Base-by-base conservation (phyloP, 2,329 filamentous ascomycete genomes). In the Neonectria ditissima region DNA sequence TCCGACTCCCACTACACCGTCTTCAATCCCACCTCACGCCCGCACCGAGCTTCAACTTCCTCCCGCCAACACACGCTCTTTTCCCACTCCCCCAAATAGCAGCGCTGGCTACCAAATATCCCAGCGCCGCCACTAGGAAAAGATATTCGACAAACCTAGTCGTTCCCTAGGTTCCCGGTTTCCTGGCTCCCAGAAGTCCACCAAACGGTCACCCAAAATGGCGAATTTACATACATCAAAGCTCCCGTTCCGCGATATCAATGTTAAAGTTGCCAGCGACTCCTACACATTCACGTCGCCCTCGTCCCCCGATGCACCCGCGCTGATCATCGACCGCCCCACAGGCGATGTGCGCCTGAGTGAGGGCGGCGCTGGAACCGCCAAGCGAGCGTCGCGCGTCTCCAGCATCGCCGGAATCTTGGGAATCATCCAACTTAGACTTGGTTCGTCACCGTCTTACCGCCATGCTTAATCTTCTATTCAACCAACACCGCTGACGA, bases 201-300 rank as follows among this genome's bases (percentile, higher is more conserved):
- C 34, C 63, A 34, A 34, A 18, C n/a, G 60, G 34, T 52, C 44
- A 55, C 63, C 55, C 60, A 62, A 56, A 57, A 82, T 83, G 81
- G 77, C 79, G 62, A 75, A 78, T 60, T 71, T 80, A 39, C 75
- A 75, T 39, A 71, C 73, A 57, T 69, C 77, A 54, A 76, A 78
- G 69, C 80, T 88, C 71, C 96, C 95, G 22, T 99, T 94, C 81
- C 89, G 95, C 77, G 96, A 99, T 84, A 97, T 98, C 84, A 99
- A 98, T 80, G 89, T 99, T 79, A 94, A 97, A 80, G 92, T 94
- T 69, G 94, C 95, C 55, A 86, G 92, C 73, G 93, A 95, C 74
- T 91, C 96, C 77, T 99, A 99, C 84, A 93, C 94, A 73, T 99
- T 99, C 80, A 94, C 93, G 41, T 99, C 96, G 28, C 96, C 96